These are phyloP conservation scores for Usnea hakonensis DNA, from an alignment of 495 filamentous ascomycete species.

Conservation along the genomic window DNA sequence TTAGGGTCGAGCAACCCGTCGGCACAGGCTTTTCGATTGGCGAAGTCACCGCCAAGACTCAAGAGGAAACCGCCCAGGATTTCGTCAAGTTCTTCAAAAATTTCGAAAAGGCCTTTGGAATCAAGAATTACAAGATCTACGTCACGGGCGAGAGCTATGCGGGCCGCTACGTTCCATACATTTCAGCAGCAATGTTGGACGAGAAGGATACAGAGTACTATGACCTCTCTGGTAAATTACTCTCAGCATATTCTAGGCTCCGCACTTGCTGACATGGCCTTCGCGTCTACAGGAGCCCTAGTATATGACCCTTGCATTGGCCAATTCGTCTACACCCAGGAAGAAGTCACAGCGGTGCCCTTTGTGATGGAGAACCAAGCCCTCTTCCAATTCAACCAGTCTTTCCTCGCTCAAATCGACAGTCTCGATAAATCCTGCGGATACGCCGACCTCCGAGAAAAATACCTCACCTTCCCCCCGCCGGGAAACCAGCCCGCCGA, in stretches of 20 bases:
- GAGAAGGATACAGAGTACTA: slow-evolving; percentile 42
- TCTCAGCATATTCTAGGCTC: slow-evolving; percentile 11
- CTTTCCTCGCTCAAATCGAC: slow-evolving; percentile 43
- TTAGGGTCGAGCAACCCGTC: slow-evolving; percentile 48
- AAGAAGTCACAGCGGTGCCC: slow-evolving; percentile 36
- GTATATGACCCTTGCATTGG: slow-evolving; percentile 39
- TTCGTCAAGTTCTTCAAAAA: slow-evolving; percentile 59
- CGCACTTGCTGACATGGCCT: slow-evolving; percentile 14
- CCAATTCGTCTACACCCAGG: slow-evolving; percentile 34
- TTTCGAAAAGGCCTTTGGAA: slow-evolving; percentile 51
- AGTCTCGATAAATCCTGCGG: slow-evolving; percentile 45
- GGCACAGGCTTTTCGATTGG: slow-evolving; percentile 51
- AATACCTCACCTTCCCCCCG: slow-evolving; percentile 50
- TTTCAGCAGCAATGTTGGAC: slow-evolving; percentile 45
- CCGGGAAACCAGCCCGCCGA: slow-evolving; percentile 29
- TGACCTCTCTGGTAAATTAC: slow-evolving; percentile 34
- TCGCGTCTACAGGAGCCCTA: slow-evolving; percentile 22
- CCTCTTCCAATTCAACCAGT: slow-evolving; percentile 50
- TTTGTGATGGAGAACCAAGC: slow-evolving; percentile 42
- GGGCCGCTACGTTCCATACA: slow-evolving; percentile 48
- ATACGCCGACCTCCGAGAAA: slow-evolving; percentile 46
- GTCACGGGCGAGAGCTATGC: slow-evolving; percentile 57
- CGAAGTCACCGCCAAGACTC: slow-evolving; percentile 42
- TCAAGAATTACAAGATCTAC: slow-evolving; percentile 54
- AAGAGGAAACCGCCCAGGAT: slow-evolving; percentile 50